Conservation (phyloP, 2,329 filamentous ascomycete genomes). For the Epichloe uncinata region DNA sequence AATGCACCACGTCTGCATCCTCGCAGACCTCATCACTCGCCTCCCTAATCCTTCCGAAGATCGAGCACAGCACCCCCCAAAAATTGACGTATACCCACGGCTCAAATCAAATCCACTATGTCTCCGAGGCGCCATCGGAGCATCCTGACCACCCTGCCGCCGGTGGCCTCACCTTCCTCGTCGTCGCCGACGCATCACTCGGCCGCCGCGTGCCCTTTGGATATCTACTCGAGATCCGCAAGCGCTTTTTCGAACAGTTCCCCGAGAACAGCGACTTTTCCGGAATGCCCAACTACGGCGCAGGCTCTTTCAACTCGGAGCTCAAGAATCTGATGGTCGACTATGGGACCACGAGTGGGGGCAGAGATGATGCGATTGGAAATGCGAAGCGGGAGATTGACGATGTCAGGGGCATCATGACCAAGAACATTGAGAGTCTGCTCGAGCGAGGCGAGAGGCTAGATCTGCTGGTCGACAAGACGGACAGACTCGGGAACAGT, state of each 20-base stretch:
- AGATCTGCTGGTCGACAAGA: constrained; percentile 91
- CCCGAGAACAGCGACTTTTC: constrained; percentile 56
- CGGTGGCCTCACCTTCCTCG: constrained; percentile 81
- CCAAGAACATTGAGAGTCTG: constrained; percentile 82
- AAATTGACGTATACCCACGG: constrained; percentile 94
- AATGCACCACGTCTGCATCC: constrained; percentile 78
- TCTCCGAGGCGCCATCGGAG: constrained; percentile 66
- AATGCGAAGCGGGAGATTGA: constrained; percentile 86
- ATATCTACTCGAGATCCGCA: constrained; percentile 81
- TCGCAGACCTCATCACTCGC: constrained; percentile 77
- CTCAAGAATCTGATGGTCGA: constrained; percentile 69
- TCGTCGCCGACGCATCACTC: constrained; percentile 68
- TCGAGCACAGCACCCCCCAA: constrained; percentile 63
- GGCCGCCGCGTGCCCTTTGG: constrained; percentile 86
- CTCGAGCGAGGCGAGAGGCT: constrained; percentile 86
- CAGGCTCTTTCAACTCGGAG: constrained; percentile 71
- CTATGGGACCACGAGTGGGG: constrained; percentile 65
- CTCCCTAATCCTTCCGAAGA: constrained; percentile 89
- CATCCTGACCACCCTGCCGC: constrained; percentile 46
- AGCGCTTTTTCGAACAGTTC: constrained; percentile 67
- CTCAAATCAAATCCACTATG: constrained; percentile 88
- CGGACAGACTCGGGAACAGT: constrained; percentile 76
- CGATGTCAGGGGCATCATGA: constrained; percentile 86
- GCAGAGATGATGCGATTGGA: constrained; percentile 67
- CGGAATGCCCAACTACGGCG: constrained; percentile 76